These are phyloP conservation scores for Phytophthora uliginosa DNA, from an alignment of 352 stramenopile genomes.

Conservation along the genomic window DNA sequence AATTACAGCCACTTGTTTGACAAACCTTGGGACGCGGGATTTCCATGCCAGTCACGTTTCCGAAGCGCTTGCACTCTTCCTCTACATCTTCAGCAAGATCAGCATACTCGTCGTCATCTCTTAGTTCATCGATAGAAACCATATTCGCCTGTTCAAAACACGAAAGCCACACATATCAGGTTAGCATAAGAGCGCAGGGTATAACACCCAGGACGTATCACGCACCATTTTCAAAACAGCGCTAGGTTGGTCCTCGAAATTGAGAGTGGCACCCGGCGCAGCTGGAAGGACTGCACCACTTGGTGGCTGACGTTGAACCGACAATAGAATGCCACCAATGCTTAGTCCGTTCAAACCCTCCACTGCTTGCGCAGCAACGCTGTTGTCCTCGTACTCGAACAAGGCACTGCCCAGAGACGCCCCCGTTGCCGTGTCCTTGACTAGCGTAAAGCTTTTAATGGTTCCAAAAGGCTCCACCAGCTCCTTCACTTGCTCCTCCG, in stretches of 20 bases:
- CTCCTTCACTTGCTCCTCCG: conserved; percentile 85
- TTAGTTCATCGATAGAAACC: conserved; percentile 86
- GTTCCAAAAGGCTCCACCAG: conserved; percentile 87
- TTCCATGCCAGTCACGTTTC: conserved; percentile 71
- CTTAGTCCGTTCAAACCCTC: conserved; percentile 83
- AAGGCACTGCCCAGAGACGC: conserved; percentile 76
- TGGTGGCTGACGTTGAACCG: conserved; percentile 64
- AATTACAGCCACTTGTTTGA: not conserved
- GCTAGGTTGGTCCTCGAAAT: conserved; percentile 51
- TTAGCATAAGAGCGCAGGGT: not conserved
- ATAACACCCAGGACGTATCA: not conserved
- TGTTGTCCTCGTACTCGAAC: conserved; percentile 83
- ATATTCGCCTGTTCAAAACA: conserved; percentile 75
- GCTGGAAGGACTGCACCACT: conserved; percentile 18
- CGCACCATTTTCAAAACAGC: conserved; percentile 82
- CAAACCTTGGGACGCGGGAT: conserved; percentile 87
- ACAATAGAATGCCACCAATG: conserved; percentile 75
- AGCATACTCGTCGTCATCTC: conserved; percentile 88
- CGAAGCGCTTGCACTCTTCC: conserved; percentile 92
- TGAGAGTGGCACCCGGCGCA: conserved; percentile 10
- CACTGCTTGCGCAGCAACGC: conserved; percentile 65
- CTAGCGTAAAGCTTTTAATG: conserved; percentile 73
- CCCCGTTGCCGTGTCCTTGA: conserved; percentile 60
- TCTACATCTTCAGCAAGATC: conserved; percentile 92
- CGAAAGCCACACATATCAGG: not conserved